Percentiles rank a stretch among this genome's conserved stretches.
Conservation (phyloP, 768 basidiomycete species). For the Kwoniella sp. region DNA sequence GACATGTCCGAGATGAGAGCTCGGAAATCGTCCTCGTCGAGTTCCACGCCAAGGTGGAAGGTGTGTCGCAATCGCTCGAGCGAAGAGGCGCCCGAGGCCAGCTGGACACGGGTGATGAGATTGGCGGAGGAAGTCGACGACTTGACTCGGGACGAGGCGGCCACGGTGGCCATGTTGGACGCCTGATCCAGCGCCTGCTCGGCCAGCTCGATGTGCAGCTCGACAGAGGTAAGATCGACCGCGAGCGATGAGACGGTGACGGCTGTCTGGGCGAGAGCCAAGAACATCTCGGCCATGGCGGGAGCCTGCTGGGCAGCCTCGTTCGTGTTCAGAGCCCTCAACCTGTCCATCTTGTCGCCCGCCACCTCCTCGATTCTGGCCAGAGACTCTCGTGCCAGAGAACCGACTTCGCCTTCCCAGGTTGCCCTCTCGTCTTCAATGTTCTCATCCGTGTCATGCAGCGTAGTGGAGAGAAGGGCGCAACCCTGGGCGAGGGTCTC, state of each 20-base stretch:
- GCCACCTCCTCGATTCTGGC: conserved; percentile 40
- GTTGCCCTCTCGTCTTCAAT: conserved; percentile 25
- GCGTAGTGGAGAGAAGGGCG: conserved; percentile 27
- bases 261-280: conserved; percentile 35
- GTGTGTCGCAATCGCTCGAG: conserved; percentile 43
- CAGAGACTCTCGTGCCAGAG: conserved; percentile 41
- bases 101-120: conserved; percentile 44
- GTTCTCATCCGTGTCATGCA: conserved; percentile 39
- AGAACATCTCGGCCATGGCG: conserved; percentile 41
- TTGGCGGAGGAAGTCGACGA: conserved; percentile 35
- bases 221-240: conserved; percentile 27
- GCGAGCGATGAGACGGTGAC: conserved; percentile 37
- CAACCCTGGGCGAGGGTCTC: conserved; percentile 40
- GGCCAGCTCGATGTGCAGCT: conserved; percentile 41
- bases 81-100: conserved; percentile 37
- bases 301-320: conserved; percentile 29
- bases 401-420: conserved; percentile 43
- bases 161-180: conserved; percentile 42
- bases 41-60: conserved; percentile 37
- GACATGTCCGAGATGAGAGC: conserved; percentile 42
- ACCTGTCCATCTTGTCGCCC: conserved; percentile 38
- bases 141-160: conserved; percentile 28
- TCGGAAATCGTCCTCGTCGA: conserved; percentile 48
- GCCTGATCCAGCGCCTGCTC: conserved; percentile 49
- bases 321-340: conserved; percentile 18